Conservation (phyloP, 495 filamentous ascomycete genomes). For the Durotheca rogersii region DNA sequence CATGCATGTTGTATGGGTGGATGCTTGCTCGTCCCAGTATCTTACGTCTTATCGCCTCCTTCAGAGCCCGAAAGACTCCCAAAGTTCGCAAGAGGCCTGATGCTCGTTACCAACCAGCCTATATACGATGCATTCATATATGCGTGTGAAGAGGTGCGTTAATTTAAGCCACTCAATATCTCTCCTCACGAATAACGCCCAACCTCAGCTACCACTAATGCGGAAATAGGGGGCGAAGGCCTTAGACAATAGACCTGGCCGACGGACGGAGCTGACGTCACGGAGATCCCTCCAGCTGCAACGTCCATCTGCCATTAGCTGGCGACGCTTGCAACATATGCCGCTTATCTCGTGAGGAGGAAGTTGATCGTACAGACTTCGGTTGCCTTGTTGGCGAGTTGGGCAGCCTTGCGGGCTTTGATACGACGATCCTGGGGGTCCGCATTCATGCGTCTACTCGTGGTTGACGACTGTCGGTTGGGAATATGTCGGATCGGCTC, state of each 20-base stretch:
- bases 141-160: background rate
- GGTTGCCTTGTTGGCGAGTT: slow-evolving; percentile 4
- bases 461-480: background rate
- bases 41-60: no score
- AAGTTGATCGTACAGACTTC: slow-evolving; percentile 13
- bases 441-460: background rate
- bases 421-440: slow-evolving; percentile 3
- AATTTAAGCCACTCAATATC: background rate
- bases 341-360: slow-evolving; percentile 1
- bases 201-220: background rate
- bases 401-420: background rate
- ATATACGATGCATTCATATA: background rate
- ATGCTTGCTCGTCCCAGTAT: no score
- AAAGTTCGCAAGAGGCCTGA: no score
- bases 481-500: background rate
- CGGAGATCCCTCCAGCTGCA: background rate
- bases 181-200: background rate
- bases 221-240: background rate
- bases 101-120: no score
- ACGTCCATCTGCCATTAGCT: background rate
- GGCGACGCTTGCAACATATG: background rate
- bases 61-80: no score
- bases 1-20: no score
- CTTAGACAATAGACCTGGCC: background rate
- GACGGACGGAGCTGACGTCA: background rate